Conservation (phyloP, 2,329 filamentous ascomycete genomes). For the Xylaria sp. region DNA sequence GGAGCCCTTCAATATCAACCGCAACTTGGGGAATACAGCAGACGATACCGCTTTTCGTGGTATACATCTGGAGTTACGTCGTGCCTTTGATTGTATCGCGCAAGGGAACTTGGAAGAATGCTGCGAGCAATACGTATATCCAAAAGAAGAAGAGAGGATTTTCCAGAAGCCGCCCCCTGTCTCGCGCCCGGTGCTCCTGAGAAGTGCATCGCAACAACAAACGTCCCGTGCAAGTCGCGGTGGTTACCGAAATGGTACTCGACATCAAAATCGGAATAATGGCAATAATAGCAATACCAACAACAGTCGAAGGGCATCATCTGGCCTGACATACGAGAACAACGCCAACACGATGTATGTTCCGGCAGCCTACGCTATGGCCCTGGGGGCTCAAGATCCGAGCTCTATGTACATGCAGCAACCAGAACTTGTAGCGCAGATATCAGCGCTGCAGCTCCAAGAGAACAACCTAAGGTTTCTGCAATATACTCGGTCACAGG, state of each 20-base stretch:
- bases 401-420: conserved; percentile 60
- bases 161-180: conserved; percentile 67
- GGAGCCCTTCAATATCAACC: conserved; percentile 90
- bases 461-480: conserved; percentile 59
- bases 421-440: conserved; percentile 56
- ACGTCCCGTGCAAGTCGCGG: conserved; percentile 59
- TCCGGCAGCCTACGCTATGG: conserved; percentile 53
- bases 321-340: conserved; percentile 64
- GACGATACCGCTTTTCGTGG: conserved; percentile 95
- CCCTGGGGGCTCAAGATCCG: conserved; percentile 59
- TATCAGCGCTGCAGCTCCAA: conserved; percentile 60
- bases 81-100: conserved; percentile 85
- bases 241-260: conserved; percentile 61
- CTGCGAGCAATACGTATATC: conserved; percentile 89
- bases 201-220: conserved; percentile 71
- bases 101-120: conserved; percentile 82
- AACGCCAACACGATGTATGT: conserved; percentile 55
- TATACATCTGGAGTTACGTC: conserved; percentile 86
- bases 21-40: conserved; percentile 95
- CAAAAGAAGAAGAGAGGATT: conserved; percentile 78
- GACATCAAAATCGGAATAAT: conserved; percentile 55
- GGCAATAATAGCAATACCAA: conserved; percentile 53
- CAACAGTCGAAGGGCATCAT: conserved; percentile 61
- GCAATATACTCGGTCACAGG: conserved; percentile 60
- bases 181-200: conserved; percentile 66